Evolutionary conservation across 2,329 filamentous ascomycete genomes (phyloP).

Genomic region (Penicillium occitanis): DNA sequence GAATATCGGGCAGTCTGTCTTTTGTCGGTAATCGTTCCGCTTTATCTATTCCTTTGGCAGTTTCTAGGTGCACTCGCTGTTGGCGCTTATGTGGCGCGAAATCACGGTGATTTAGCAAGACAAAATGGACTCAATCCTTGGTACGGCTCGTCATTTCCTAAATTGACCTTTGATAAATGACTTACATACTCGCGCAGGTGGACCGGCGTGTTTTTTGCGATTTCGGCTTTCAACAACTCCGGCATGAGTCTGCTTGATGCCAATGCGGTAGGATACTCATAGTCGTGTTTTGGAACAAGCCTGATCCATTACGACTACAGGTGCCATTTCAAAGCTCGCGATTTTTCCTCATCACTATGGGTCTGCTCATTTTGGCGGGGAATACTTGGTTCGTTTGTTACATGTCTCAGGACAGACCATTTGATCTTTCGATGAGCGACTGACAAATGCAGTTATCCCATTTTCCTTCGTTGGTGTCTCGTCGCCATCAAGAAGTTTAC

Average conservation of each 20-base stretch:
- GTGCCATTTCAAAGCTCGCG: not conserved
- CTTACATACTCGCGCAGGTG: not conserved
- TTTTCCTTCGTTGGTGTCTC: not conserved
- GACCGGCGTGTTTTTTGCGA: slow-evolving; percentile 45
- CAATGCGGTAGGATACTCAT: slow-evolving; percentile 41
- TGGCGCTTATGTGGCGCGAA: not conserved
- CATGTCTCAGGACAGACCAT: not conserved
- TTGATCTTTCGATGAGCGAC: not conserved
- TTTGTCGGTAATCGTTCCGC: slow-evolving; percentile 22
- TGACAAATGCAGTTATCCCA: not conserved
- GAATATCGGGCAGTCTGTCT: slow-evolving; percentile 42
- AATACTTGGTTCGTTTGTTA: not conserved
- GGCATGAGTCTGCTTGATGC: slow-evolving; percentile 52
- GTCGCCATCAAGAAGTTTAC: not conserved
- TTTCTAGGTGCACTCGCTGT: not conserved
- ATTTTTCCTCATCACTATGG: not conserved
- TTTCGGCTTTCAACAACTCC: slow-evolving; percentile 54
- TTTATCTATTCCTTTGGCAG: not conserved
- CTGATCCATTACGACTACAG: not conserved
- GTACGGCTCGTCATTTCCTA: not conserved
- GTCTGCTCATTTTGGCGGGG: not conserved
- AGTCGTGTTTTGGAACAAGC: not conserved
- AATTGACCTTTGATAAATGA: not conserved
- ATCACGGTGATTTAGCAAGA: not conserved
- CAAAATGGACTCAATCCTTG: not conserved